Evolutionary conservation across 345 rosid genomes (phyloP), one percentile per base, ranked within the genome.

Genomic region (Hypericum perforatum): DNA sequence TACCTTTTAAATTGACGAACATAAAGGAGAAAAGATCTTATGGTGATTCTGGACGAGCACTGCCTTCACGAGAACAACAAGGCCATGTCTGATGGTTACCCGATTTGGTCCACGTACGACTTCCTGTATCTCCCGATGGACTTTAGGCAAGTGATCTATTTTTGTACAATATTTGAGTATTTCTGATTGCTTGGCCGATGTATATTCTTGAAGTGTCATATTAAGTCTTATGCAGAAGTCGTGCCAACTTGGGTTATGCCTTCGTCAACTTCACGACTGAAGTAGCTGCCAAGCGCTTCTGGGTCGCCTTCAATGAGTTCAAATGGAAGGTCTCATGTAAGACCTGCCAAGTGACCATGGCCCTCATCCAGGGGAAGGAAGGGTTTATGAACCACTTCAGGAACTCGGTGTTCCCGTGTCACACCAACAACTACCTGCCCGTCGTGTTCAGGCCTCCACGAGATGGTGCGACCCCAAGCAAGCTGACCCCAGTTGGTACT

Each of bases 101-200:
- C 56, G 3, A 41, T 37, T 15, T 53, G 2, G 45, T 78, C 88
- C 0, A 68, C 57, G 0, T 82, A 70, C 38, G 84, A 82, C 54
- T 78, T 82, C 39, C 11, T 82, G 0, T 82, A 82, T 48, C 43
- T 82, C 11, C 88, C 84, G 0, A 74, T 82, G 80, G 88, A 82
- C 45, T 82, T 82, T 15, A 53, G 57, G 88, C 78, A 61, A 61
- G 10, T 6, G 2, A 5, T 9, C 12, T 3, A 7, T 5, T 0
- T 7, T 9, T 4, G 11, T 55, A 7, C 0, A 5, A 11, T 0
- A 7, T 5, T 32, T 7, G 4, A 6, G 3, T 14, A 14, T 38
- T 8, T 44, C 11, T 9, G 11, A 9, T 12, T 14, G 0, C 11
- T 0, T 14, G 38, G 12, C 5, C 15, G 6, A 8, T 43, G 2